Percentiles rank a stretch among this genome's conserved stretches.
Conservation (phyloP, 768 basidiomycete genomes). For the Phlebiopsis gigantea region DNA sequence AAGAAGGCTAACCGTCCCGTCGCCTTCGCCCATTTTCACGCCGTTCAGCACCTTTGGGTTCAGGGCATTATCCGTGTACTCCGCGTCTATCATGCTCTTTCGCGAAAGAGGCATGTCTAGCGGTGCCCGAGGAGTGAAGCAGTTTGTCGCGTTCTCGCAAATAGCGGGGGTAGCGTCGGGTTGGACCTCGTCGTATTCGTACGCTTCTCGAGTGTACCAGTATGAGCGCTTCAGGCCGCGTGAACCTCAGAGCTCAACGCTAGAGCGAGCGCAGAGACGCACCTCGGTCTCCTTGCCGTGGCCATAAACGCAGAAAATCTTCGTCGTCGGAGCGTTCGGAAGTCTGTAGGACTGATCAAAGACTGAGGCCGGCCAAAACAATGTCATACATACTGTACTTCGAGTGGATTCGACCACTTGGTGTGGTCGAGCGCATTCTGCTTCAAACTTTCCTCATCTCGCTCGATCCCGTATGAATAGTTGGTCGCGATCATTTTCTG, state of each 20-base stretch:
- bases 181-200: slow-evolving; percentile 57
- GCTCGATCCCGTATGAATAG: slow-evolving; percentile 87
- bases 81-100: slow-evolving; percentile 80
- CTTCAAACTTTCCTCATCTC: slow-evolving; percentile 56
- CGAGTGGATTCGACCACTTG: slow-evolving; percentile 93
- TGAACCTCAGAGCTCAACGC: too few relatives aligned
- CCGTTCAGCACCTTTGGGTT: slow-evolving; percentile 73
- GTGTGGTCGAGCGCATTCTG: slow-evolving; percentile 66
- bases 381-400: slow-evolving; percentile 48
- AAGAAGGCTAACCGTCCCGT: slow-evolving; percentile 85
- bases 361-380: background rate
- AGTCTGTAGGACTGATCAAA: slow-evolving; percentile 40
- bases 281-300: slow-evolving; percentile 95
- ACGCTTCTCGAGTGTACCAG: slow-evolving; percentile 75
- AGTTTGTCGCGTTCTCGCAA: slow-evolving; percentile 43
- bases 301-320: slow-evolving; percentile 90
- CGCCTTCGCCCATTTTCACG: slow-evolving; percentile 91
- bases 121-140: slow-evolving; percentile 38
- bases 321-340: slow-evolving; percentile 87
- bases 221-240: slow-evolving; percentile 69
- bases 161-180: slow-evolving; percentile 38
- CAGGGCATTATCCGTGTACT: slow-evolving; percentile 60
- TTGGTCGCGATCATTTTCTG: slow-evolving; percentile 81
- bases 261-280: slow-evolving; percentile 17
- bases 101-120: slow-evolving; percentile 52